phyloP scores from a whole-genome alignment of 2,329 filamentous ascomycete species.

The Exserohilum turcica region DNA sequence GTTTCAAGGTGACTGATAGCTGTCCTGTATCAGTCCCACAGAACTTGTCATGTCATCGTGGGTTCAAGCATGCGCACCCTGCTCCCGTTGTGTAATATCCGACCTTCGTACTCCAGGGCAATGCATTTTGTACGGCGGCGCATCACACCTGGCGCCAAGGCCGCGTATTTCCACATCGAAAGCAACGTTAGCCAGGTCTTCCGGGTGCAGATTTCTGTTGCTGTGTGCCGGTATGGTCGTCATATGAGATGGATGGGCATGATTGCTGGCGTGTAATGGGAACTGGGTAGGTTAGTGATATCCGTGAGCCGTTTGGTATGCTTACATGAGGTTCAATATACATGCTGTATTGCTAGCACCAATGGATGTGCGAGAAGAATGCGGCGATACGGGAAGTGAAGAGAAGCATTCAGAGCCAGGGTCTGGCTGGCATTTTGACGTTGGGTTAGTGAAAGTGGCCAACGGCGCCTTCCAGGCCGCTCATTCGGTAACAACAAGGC shows the following conservation, averaged over 20 bases:
- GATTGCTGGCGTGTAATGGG: constrained; percentile 2
- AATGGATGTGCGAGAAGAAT: constrained; percentile 16
- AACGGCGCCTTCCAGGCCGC: background rate
- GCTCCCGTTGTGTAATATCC: constrained; percentile 3
- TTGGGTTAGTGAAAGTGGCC: background rate
- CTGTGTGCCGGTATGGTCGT: background rate
- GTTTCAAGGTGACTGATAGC: constrained; percentile 41
- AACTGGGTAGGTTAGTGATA: constrained; percentile 9
- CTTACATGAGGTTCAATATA: constrained; percentile 2
- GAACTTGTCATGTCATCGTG: background rate
- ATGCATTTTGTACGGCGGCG: constrained; percentile 22
- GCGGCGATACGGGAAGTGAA: background rate
- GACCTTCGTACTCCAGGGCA: constrained; percentile 35
- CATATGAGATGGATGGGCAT: constrained; percentile 25
- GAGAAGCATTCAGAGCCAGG: background rate
- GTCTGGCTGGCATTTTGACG: background rate
- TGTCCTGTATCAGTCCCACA: constrained; percentile 3
- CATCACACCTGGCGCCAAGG: constrained; percentile 14
- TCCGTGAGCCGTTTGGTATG: background rate
- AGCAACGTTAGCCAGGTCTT: constrained; percentile 9
- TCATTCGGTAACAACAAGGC: background rate
- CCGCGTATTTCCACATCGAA: constrained; percentile 26
- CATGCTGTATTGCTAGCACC: constrained; percentile 5
- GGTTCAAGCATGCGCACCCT: constrained; percentile 7
- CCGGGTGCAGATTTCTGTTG: constrained; percentile 1